Conservation (phyloP, 768 basidiomycete species). For the Paxillus involutus region DNA sequence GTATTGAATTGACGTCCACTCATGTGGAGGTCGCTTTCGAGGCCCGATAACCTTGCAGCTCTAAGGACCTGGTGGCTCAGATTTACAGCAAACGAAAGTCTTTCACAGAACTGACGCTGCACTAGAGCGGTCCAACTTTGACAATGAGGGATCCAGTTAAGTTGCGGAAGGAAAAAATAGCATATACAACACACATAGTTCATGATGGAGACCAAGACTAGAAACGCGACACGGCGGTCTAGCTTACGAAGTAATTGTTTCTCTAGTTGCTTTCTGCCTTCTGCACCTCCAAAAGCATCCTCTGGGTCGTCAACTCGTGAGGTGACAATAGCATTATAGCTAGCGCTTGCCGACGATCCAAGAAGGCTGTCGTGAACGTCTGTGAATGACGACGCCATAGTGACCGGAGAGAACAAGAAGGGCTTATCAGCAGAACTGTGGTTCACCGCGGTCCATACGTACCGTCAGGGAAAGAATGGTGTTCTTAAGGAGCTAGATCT, state of each 20-base stretch:
- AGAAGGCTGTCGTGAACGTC: too few relatives aligned
- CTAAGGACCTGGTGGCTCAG: not conserved
- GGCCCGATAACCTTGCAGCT: constrained; percentile 57
- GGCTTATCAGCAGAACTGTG: too few relatives aligned
- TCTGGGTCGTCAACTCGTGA: too few relatives aligned
- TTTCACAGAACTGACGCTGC: not conserved
- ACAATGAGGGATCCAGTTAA: not conserved
- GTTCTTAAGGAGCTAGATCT: too few relatives aligned
- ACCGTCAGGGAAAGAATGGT: not conserved
- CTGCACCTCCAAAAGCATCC: too few relatives aligned
- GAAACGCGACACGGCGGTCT: not conserved
- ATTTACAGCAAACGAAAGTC: not conserved
- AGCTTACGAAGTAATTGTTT: too few relatives aligned
- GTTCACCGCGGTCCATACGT: too few relatives aligned
- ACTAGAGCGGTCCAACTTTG: not conserved
- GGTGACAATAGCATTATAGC: too few relatives aligned
- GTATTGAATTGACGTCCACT: constrained; percentile 62
- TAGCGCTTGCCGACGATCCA: too few relatives aligned
- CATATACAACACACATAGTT: not conserved
- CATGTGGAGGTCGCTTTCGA: constrained; percentile 27
- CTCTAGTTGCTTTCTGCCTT: too few relatives aligned
- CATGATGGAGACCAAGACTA: not conserved
- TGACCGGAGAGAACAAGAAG: too few relatives aligned
- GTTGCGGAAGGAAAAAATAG: not conserved
- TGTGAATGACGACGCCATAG: too few relatives aligned